These are phyloP conservation scores for Microstegium vimineum DNA, from an alignment of 176 grass and related monocot genomes.

Conservation along the genomic window DNA sequence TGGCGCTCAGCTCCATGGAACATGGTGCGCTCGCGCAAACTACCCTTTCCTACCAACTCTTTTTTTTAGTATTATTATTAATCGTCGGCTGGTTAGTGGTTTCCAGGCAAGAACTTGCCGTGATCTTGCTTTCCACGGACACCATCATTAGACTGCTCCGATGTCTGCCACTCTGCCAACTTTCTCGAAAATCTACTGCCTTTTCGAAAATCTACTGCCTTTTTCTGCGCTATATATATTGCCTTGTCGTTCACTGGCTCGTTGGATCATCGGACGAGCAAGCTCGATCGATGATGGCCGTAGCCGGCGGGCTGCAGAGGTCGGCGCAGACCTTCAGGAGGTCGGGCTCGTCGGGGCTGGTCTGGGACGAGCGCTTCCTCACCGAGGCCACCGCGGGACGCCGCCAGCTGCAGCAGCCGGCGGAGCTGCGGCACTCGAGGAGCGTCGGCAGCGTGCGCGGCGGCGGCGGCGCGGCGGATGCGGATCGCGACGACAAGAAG, in stretches of 20 bases:
- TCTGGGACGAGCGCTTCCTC: constrained; percentile 64
- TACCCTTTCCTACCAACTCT: background rate
- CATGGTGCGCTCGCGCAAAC: background rate
- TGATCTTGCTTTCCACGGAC: background rate
- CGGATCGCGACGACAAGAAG: background rate
- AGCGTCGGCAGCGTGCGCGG: constrained; percentile 41
- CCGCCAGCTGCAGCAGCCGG: background rate
- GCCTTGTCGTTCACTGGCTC: background rate
- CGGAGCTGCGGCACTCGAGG: constrained; percentile 49
- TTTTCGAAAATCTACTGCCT: background rate
- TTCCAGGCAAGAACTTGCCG: background rate
- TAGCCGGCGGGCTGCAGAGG: constrained; percentile 68
- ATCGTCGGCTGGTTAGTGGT: background rate
- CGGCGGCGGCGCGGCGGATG: background rate
- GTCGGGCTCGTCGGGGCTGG: constrained; percentile 61
- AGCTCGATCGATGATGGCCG: constrained; percentile 20
- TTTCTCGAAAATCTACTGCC: background rate
- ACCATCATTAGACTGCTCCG: constrained; percentile 2
- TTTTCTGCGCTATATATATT: background rate
- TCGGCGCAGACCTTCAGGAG: constrained; percentile 60
- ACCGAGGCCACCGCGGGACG: background rate
- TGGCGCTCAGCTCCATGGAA: no score
- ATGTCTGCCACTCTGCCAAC: constrained; percentile 7
- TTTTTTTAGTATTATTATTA: background rate
- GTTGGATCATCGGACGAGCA: background rate